Evolutionary conservation across 2,329 filamentous ascomycete genomes (phyloP).

Genomic region (Bipolaris bicolor): DNA sequence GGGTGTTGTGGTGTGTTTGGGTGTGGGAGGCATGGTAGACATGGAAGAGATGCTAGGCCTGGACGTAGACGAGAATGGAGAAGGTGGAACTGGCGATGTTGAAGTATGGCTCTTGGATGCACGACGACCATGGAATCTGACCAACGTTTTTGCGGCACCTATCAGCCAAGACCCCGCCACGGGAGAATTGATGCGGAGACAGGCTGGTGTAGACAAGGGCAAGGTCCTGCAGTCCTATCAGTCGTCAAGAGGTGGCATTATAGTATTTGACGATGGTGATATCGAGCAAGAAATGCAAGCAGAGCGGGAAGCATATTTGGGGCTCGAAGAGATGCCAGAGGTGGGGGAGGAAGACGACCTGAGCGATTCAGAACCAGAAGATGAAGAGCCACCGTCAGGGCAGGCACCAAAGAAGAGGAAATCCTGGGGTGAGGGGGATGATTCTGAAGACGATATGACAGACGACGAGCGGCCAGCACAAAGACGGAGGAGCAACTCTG

Average conservation of each 20-base stretch:
- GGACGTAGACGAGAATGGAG: constrained; percentile 69
- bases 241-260: constrained; percentile 81
- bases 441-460: constrained; percentile 65
- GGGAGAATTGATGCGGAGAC: constrained; percentile 57
- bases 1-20: constrained; percentile 88
- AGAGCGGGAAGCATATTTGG: constrained; percentile 83
- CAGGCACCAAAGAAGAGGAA: constrained; percentile 50
- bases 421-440: constrained; percentile 63
- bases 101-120: constrained; percentile 96
- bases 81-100: constrained; percentile 74
- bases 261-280: constrained; percentile 96
- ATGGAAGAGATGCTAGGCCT: constrained; percentile 80
- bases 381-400: constrained; percentile 46
- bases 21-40: constrained; percentile 90
- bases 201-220: constrained; percentile 73
- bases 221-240: constrained; percentile 74
- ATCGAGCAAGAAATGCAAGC: constrained; percentile 79
- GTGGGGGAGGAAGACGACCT: constrained; percentile 74
- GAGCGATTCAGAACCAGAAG: constrained; percentile 58
- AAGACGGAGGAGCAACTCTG: constrained; percentile 85
- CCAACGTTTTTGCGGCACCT: constrained; percentile 83
- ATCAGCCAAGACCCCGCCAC: constrained; percentile 53
- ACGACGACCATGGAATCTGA: constrained; percentile 90
- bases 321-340: constrained; percentile 89
- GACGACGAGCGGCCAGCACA: constrained; percentile 79